These are phyloP conservation scores for Dendrostoma leiphaemia DNA, from an alignment of 2,329 filamentous ascomycete species.

Conservation along the genomic window DNA sequence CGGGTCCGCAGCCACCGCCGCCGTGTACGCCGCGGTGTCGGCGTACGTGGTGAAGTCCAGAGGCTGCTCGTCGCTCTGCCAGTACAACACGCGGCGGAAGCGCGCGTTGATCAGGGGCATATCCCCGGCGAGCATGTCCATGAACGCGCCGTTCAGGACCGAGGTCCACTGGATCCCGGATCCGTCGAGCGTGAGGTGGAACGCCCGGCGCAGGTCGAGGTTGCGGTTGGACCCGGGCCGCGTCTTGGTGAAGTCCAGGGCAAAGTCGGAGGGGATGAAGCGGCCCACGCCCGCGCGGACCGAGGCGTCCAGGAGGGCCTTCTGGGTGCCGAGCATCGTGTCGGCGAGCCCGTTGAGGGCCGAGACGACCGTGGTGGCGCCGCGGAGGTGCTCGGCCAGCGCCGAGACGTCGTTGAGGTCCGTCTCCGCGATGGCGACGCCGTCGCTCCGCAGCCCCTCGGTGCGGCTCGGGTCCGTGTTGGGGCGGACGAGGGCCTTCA, in stretches of 20 bases:
- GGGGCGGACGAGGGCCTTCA: constrained; percentile 20
- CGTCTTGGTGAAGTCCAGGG: constrained; percentile 23
- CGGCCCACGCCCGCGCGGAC: constrained; percentile 57
- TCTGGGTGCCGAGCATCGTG: constrained; percentile 38
- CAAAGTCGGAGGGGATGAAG: constrained; percentile 61
- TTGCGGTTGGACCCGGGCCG: constrained; percentile 20
- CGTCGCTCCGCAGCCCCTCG: constrained; percentile 5
- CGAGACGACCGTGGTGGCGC: constrained; percentile 11
- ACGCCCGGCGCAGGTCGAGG: constrained; percentile 20
- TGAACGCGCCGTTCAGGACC: constrained; percentile 20
- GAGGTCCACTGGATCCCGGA: constrained; percentile 20
- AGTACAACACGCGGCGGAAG: constrained; percentile 15
- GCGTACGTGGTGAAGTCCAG: constrained; percentile 20
- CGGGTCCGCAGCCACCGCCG: constrained; percentile 19
- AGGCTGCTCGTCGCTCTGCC: constrained; percentile 13
- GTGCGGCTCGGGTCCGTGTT: constrained; percentile 13
- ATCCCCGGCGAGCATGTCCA: constrained; percentile 14
- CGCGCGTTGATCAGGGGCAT: constrained; percentile 13
- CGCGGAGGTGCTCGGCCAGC: constrained; percentile 9
- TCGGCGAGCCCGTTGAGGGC: constrained; percentile 18
- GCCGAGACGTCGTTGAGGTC: constrained; percentile 15
- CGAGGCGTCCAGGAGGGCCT: constrained; percentile 53
- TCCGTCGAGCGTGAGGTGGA: constrained; percentile 17
- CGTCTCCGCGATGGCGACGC: constrained; percentile 13
- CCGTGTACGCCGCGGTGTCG: constrained; percentile 21